phyloP scores from a whole-genome alignment of 306 rosid genomes.

The Acacia crassicarpa region DNA sequence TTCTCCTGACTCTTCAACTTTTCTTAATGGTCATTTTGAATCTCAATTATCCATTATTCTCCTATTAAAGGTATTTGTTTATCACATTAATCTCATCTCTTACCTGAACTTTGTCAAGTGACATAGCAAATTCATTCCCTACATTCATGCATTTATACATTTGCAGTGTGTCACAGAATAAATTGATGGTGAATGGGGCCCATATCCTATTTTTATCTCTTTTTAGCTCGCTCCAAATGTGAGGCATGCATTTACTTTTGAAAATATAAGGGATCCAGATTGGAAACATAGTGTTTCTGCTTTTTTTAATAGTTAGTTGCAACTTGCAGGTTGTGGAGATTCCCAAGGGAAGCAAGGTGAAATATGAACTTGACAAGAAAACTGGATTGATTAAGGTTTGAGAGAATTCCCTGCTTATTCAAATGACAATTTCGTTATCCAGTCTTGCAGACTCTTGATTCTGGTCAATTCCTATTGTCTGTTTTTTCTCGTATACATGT shows the following conservation, averaged over 20 bases:
- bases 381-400: constrained; percentile 90
- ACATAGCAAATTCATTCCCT: not conserved
- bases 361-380: constrained; percentile 96
- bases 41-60: not conserved
- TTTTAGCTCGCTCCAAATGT: not conserved
- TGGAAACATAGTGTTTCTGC: not conserved
- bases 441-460: not conserved
- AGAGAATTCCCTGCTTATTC: not conserved
- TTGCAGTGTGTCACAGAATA: not conserved
- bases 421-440: not conserved
- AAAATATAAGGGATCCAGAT: not conserved
- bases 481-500: not conserved
- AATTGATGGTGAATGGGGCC: not conserved
- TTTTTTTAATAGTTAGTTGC: constrained; percentile 30
- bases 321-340: constrained; percentile 89
- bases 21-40: not conserved
- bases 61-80: not conserved
- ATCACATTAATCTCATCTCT: not conserved
- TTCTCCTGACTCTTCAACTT: not conserved
- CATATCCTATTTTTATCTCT: not conserved
- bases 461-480: not conserved
- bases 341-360: constrained; percentile 95
- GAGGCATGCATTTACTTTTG: not conserved
- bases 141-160: not conserved
- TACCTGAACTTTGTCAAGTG: constrained; percentile 19